phyloP scores from a whole-genome alignment of 257 asterid species.

The Schizonepeta tenuifolia region DNA sequence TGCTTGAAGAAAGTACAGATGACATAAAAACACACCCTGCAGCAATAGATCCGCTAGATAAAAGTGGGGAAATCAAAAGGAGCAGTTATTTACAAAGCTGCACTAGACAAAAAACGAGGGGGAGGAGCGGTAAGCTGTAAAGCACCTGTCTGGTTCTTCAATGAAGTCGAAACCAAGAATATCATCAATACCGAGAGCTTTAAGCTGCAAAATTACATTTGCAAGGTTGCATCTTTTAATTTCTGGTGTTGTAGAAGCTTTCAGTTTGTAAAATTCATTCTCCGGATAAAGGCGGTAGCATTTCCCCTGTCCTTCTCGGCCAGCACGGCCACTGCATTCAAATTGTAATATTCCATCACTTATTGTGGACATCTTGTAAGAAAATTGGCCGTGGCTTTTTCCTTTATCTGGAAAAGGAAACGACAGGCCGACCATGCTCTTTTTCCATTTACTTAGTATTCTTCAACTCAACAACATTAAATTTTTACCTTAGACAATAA shows the following conservation, averaged over 20 bases:
- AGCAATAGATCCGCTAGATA: not conserved
- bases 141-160: constrained; percentile 86
- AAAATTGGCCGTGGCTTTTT: not conserved
- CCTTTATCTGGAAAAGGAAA: not conserved
- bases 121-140: not conserved
- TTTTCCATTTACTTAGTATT: not conserved
- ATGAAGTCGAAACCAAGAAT: constrained; percentile 88
- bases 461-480: constrained; percentile 1
- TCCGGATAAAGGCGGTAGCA: constrained; percentile 98
- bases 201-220: constrained; percentile 91
- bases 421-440: not conserved
- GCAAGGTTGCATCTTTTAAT: constrained; percentile 93
- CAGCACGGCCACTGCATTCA: constrained; percentile 95
- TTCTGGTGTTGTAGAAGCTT: constrained; percentile 84
- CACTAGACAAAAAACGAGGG: not conserved
- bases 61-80: not conserved
- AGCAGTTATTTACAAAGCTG: constrained; percentile 12
- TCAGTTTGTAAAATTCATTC: constrained; percentile 79
- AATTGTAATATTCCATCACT: constrained; percentile 25
- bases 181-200: constrained; percentile 90
- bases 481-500: not conserved
- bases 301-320: constrained; percentile 98
- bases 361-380: not conserved
- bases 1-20: not conserved
- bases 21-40: constrained; percentile 12